Base-by-base conservation (phyloP, 257 asterid genomes). In the Nicotiana knightiana region DNA sequence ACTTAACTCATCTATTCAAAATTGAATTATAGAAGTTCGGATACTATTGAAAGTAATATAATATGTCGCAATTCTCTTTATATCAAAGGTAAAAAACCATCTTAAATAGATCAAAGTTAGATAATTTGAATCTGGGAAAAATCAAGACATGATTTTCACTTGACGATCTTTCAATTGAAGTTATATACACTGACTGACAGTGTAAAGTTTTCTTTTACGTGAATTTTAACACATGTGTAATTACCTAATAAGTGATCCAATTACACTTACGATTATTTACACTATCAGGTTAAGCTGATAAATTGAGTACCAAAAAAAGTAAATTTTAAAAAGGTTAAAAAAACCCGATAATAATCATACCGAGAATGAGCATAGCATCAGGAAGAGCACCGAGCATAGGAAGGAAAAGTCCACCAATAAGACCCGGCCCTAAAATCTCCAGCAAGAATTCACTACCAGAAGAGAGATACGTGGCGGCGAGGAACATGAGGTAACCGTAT, bases 341-440 rank as follows among this genome's bases (percentile, higher is more conserved):
- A 17, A 37, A 37, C 10, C 24, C 43, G 16, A 39, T 11, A 30
- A 4, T 5, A 54, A 6, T 18, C 21, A 7, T 90, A 94, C 98
- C 97, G 7, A 93, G 89, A 82, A 96, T 93, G 39, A 96, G 97
- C 96, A 94, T 87, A 51, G 98, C 98, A 80, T 96, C 98, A 1
- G 99, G 99, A 78, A 96, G 98, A 62, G 98, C 97, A 33, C 98
- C 99, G 70, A 96, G 98, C 0, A 93, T 81, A 18, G 98, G 99
- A 21, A 96, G 93, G 39, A 93, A 85, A 3, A 93, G 97, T 8
- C 98, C 98, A 37, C 98, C 99, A 55, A 96, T 87, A 6, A 93
- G 82, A 12, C 98, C 99, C 1, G 98, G 98, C 3, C 99, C 97
- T 55, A 96, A 91, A 70, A 96, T 93, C 90, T 91, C 91, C 35